These are phyloP conservation scores for Rhizophagus sp. DNA, from an alignment of 192 early-diverging fungal genomes.

Conservation along the genomic window DNA sequence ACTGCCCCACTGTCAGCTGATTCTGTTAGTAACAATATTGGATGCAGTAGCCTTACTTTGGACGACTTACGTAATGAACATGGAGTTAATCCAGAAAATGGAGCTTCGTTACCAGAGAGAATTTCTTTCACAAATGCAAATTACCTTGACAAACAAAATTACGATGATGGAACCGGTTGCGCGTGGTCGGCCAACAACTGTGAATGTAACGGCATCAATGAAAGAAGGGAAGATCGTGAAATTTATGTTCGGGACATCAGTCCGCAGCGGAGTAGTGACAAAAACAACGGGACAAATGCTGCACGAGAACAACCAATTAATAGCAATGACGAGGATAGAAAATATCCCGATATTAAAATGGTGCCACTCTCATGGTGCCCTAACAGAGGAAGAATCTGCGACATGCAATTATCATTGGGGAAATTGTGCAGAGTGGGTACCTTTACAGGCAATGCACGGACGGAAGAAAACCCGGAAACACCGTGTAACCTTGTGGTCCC, in stretches of 20 bases:
- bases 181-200: constrained; percentile 2
- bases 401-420: background rate
- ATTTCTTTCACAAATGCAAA: constrained; percentile 19
- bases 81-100: constrained; percentile 16
- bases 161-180: background rate
- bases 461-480: background rate
- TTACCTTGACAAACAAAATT: constrained; percentile 9
- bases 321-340: too few relatives aligned
- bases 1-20: constrained; percentile 11
- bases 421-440: constrained; percentile 1
- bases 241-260: constrained; percentile 21
- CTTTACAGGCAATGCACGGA: background rate
- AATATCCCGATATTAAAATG: too few relatives aligned
- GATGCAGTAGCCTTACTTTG: constrained; percentile 27
- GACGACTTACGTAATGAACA: background rate
- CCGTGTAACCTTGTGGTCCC: background rate
- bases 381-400: background rate
- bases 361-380: background rate
- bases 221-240: constrained; percentile 21
- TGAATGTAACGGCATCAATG: constrained; percentile 20
- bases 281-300: too few relatives aligned
- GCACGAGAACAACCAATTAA: too few relatives aligned
- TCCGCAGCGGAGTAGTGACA: too few relatives aligned
- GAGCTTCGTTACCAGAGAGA: constrained; percentile 18
- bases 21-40: background rate